Base-by-base conservation (phyloP, 768 basidiomycete species). In the Calocera cornea region DNA sequence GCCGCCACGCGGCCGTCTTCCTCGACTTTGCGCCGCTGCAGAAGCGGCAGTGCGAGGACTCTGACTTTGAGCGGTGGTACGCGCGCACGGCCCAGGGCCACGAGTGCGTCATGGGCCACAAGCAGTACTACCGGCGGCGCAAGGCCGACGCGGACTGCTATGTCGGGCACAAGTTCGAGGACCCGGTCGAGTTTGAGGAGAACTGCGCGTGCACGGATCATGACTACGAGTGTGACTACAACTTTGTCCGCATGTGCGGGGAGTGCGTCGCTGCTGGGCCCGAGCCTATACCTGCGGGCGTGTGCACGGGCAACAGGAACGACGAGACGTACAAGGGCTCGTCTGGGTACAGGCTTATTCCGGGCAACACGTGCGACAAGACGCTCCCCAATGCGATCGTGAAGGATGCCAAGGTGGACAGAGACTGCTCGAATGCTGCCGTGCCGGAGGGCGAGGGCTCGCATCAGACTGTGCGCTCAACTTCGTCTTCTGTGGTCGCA, bases 141-240 rank as follows among this genome's bases (percentile, higher is more conserved):
- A 98, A 92, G 77, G 75, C 83, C 0, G 82, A 89, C 66, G 90
- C 87, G 1, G 80, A 92, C 66, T 99, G 97, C 71, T 97, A 90
- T 70, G 87, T 99, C 16, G 92, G 90, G 0, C 80, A 94, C 66
- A 92, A 97, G 77, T 99, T 89, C 78, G 77, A 81, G 34, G 95
- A 97, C 73, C 94, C 95, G 0, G 84, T 88, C 11, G 86, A 82
- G 27, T 86, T 90, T 67, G 90, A 93, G 66, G 92, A 95, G 50
- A 78, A 82, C 65, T 99, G 97, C 75, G 74, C 82, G 19, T 99
- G 97, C 74, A 81, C 83, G 1, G 89, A 92, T 70, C 86, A 86
- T 14, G 97, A 99, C 75, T 99, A 86, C 72, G 97, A 99, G 76
- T 99, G 95, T 70, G 94, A 95, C 78, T 97, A 89, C 78, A 95